Conservation (phyloP, 2,329 filamentous ascomycete species). For the Paecilomyces dactylethromorphus region DNA sequence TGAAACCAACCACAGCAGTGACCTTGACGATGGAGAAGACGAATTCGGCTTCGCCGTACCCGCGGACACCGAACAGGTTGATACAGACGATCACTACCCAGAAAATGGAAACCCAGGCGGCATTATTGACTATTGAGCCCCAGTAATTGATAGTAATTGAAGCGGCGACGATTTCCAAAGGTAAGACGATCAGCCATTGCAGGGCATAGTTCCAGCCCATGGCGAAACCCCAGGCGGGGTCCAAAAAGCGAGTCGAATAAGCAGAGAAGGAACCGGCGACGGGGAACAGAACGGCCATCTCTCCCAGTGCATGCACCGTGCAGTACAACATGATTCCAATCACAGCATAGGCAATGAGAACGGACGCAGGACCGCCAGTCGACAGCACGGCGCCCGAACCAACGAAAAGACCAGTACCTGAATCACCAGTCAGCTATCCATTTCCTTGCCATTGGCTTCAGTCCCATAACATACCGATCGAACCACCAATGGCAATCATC, state of each 20-base stretch:
- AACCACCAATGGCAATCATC: slow-evolving; percentile 96
- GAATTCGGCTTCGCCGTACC: slow-evolving; percentile 86
- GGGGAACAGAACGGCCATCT: slow-evolving; percentile 84
- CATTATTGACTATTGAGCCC: slow-evolving; percentile 58
- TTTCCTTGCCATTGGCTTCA: background rate
- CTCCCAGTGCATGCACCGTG: slow-evolving; percentile 84
- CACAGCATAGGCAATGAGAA: slow-evolving; percentile 70
- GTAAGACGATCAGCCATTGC: slow-evolving; percentile 79
- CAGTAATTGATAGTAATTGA: slow-evolving; percentile 80
- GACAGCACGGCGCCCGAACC: slow-evolving; percentile 67
- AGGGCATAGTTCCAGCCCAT: slow-evolving; percentile 95
- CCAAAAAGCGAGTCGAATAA: slow-evolving; percentile 85
- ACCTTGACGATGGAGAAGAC: slow-evolving; percentile 83
- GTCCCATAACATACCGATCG: slow-evolving; percentile 57
- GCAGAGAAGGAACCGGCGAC: slow-evolving; percentile 88
- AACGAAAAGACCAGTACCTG: slow-evolving; percentile 79
- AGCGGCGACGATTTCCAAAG: slow-evolving; percentile 80
- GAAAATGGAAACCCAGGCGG: slow-evolving; percentile 79
- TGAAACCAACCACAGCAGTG: slow-evolving; percentile 78
- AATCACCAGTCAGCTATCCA: slow-evolving; percentile 6
- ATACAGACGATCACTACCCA: slow-evolving; percentile 68
- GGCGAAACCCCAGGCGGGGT: slow-evolving; percentile 90
- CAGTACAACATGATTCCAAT: slow-evolving; percentile 86
- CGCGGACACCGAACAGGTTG: slow-evolving; percentile 82
- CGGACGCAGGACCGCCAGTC: slow-evolving; percentile 67